Percentiles rank a stretch among this genome's conserved stretches.
phyloP scores from a whole-genome alignment of 108 stramenopile species.

The Cyclotella baltica region DNA sequence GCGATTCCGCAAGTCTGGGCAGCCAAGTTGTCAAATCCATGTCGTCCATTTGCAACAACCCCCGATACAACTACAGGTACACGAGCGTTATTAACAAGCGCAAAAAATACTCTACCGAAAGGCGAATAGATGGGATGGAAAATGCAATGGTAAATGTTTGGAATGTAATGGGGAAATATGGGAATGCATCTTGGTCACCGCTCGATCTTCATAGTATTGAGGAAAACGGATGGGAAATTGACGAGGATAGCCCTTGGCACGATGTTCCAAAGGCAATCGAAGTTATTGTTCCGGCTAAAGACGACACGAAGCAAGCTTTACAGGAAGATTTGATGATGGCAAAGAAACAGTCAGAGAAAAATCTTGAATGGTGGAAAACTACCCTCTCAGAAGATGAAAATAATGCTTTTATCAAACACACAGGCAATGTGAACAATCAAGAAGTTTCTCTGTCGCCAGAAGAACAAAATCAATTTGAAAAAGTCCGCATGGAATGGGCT shows the following conservation, averaged over 20 bases:
- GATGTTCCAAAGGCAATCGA: conserved; percentile 23
- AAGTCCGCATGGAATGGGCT: conserved; percentile 43
- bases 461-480: conserved; percentile 34
- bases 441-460: conserved; percentile 10
- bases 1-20: background rate
- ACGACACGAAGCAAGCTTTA: conserved; percentile 25
- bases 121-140: conserved; percentile 14
- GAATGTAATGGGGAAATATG: conserved; percentile 35
- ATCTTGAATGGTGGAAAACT: conserved; percentile 7
- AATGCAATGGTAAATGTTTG: conserved; percentile 20
- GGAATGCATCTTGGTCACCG: conserved; percentile 23
- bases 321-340: background rate
- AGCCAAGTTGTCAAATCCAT: background rate
- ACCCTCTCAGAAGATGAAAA: background rate
- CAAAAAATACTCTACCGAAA: background rate
- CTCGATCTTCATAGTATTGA: conserved; percentile 17
- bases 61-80: conserved; percentile 1
- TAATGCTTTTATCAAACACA: background rate
- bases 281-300: conserved; percentile 35
- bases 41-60: background rate
- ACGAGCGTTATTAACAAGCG: background rate
- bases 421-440: background rate
- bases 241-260: conserved; percentile 30
- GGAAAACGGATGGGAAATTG: conserved; percentile 23
- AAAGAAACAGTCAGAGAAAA: background rate